Conservation (phyloP, 306 rosid species). For the Cicer yamashitae region DNA sequence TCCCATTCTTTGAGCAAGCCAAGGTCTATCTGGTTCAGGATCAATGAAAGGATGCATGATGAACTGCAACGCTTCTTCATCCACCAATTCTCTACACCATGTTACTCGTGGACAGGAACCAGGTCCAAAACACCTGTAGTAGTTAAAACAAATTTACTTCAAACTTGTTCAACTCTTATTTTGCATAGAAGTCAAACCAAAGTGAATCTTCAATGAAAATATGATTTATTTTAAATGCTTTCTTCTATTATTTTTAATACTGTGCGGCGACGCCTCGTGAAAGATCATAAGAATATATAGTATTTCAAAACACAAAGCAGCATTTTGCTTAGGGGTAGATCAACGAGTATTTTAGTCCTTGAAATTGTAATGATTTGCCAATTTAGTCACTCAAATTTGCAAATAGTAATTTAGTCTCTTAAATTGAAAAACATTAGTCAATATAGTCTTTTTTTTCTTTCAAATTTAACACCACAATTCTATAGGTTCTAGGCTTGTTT, state of each 20-base stretch:
- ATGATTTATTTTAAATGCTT: background rate
- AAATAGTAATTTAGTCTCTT: no score
- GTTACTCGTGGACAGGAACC: slow-evolving; percentile 84
- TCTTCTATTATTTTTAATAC: background rate
- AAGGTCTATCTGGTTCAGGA: slow-evolving; percentile 76
- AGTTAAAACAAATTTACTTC: slow-evolving; percentile 25
- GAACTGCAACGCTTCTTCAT: slow-evolving; percentile 89
- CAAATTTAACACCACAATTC: no score
- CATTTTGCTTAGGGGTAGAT: background rate
- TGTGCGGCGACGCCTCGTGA: background rate
- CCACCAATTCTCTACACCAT: slow-evolving; percentile 88
- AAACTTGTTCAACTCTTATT: slow-evolving; percentile 30
- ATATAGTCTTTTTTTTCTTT: no score
- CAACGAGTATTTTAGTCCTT: no score
- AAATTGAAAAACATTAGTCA: no score
- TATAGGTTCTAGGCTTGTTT: no score
- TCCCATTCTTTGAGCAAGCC: slow-evolving; percentile 96
- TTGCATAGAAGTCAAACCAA: slow-evolving; percentile 3
- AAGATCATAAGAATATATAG: background rate
- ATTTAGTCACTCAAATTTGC: no score
- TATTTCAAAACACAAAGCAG: background rate
- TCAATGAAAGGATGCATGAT: slow-evolving; percentile 75
- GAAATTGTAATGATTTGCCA: no score
- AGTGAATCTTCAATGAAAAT: background rate
- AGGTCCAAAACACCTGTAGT: slow-evolving; percentile 86